Evolutionary conservation across 345 rosid species (phyloP).

Genomic region (Camelina neglecta): DNA sequence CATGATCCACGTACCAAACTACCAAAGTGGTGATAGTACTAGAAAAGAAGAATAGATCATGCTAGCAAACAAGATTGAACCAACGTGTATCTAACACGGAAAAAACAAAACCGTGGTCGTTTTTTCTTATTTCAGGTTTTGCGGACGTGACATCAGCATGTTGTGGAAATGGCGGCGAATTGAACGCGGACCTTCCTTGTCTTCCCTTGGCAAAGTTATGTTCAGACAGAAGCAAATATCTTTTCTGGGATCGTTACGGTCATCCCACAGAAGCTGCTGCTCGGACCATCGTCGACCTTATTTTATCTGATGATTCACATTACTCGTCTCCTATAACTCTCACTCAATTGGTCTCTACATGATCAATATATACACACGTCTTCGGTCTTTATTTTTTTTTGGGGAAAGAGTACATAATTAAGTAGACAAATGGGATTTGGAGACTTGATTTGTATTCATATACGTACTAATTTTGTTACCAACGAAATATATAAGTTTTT

Average conservation of each 20-base stretch:
- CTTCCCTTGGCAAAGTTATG: conserved; percentile 58
- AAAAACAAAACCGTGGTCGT: background rate
- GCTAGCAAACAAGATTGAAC: background rate
- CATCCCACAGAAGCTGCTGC: conserved; percentile 76
- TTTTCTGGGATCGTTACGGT: conserved; percentile 71
- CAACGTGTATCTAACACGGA: background rate
- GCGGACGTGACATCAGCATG: conserved; percentile 69
- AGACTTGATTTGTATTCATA: conserved; percentile 11
- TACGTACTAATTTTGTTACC: background rate
- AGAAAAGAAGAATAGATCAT: background rate
- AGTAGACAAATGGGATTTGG: background rate
- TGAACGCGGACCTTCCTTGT: conserved; percentile 62
- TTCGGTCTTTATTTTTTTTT: background rate
- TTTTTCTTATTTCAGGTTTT: conserved; percentile 53
- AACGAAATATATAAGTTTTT: background rate
- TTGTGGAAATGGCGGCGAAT: conserved; percentile 76
- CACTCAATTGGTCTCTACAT: conserved; percentile 51
- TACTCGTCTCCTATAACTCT: conserved; percentile 56
- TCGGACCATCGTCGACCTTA: conserved; percentile 50
- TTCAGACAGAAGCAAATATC: conserved; percentile 65
- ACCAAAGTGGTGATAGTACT: background rate
- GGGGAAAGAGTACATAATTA: conserved; percentile 3
- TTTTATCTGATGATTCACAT: conserved; percentile 50
- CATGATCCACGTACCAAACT: conserved; percentile 5
- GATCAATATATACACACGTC: background rate